Base-by-base conservation (phyloP, 2,329 filamentous ascomycete genomes). In the Colletotrichum sp. region DNA sequence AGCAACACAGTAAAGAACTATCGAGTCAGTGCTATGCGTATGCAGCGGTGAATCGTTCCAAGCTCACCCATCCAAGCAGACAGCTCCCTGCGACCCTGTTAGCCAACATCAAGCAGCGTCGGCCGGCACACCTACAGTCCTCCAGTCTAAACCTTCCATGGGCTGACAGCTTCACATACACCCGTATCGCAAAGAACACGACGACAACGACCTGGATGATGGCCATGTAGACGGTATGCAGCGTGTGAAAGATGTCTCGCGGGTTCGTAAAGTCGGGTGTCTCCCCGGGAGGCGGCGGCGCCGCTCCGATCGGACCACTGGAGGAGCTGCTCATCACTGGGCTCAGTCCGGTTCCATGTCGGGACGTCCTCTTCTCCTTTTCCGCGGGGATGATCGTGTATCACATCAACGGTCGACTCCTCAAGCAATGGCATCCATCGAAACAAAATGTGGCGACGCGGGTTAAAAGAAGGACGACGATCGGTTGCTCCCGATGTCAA, bases 191-290 rank as follows among this genome's bases (percentile, higher is more conserved):
- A 39, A 77, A 70, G 44, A 76, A 76, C 11, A 75, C 12, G 25
- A 68, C 63, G n/a, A 75, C 52, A 27, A 72, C 25, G 19, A 44
- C 32, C 59, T 72, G 66, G 1, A 75, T 30, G 8, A 70, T 13
- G 61, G 19, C 6, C 67, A 67, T 75, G 60, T 65, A 72, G 27
- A 60, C 63, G 27, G 57, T 32, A 67, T 76, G 70, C n/a, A 60
- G 13, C 28, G 19, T 55, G 32, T 64, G 63, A 4, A 71, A 39
- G 39, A 36, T 74, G 66, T 77, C 76, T 6, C 69, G 74, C 36
- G 76, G 76, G 19, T 68, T 27, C 32, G 69, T 48, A 57, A 77
- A 77, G 63, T 77, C 25, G 67, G 75, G 72, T 55, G 60, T 77
- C 55, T 71, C 75, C 32, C 75, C 75, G 39, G 61, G 67, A 28